These are phyloP conservation scores for Cercophora newfieldiana DNA, from an alignment of 495 filamentous ascomycete genomes.

Conservation along the genomic window DNA sequence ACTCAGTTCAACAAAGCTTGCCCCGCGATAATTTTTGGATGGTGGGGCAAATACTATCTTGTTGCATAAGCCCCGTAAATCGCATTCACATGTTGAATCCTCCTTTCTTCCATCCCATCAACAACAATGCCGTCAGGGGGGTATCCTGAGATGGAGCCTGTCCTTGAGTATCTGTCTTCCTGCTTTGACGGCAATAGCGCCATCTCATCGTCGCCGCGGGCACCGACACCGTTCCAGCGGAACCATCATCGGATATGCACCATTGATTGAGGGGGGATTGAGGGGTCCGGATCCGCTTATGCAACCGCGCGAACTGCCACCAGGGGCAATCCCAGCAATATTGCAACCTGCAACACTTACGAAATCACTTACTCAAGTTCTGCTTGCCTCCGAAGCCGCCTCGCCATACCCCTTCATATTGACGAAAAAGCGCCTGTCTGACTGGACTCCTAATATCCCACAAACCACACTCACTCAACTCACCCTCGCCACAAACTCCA, in stretches of 20 bases:
- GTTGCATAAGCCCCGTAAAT: background rate
- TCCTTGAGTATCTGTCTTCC: background rate
- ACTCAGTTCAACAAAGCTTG: background rate
- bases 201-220: background rate
- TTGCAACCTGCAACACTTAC: background rate
- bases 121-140: background rate
- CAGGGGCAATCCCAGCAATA: background rate
- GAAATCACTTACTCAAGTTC: background rate
- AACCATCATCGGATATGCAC: background rate
- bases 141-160: background rate
- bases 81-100: background rate
- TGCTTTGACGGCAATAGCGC: background rate
- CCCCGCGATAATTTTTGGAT: slow-evolving; percentile 20
- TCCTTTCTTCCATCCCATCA: background rate
- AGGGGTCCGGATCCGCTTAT: background rate
- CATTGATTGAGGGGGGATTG: background rate
- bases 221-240: background rate
- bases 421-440: background rate
- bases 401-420: background rate
- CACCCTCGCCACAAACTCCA: background rate
- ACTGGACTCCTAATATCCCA: background rate
- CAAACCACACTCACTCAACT: background rate
- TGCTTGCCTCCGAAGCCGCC: background rate
- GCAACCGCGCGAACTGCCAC: background rate
- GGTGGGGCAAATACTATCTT: slow-evolving; percentile 6